Evolutionary conservation across 2,329 filamentous ascomycete species (phyloP).

Genomic region (Monilinia aucupariae): DNA sequence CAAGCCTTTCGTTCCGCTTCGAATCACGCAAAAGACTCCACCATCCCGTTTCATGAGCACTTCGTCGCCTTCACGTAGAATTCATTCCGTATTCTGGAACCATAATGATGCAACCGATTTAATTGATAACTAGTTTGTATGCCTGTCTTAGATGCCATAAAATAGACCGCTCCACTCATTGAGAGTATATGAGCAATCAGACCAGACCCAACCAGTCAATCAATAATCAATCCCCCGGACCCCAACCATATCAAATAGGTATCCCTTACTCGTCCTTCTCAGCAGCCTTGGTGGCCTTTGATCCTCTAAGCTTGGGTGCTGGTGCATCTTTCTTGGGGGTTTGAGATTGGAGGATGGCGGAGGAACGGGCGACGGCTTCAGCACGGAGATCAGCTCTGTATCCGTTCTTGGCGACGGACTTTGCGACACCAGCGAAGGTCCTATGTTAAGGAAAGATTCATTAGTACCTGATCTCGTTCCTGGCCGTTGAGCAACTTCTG

Average conservation of each 20-base stretch:
- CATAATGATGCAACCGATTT: slow-evolving; percentile 7
- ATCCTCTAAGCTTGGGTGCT: slow-evolving; percentile 71
- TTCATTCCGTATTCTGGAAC: not conserved
- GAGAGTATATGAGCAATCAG: slow-evolving; percentile 6
- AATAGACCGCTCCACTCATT: slow-evolving; percentile 12
- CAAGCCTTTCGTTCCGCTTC: not conserved
- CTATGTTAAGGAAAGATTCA: slow-evolving; percentile 40
- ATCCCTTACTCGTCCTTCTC: slow-evolving; percentile 40
- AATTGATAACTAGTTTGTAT: slow-evolving; percentile 8
- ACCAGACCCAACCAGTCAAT: slow-evolving; percentile 22
- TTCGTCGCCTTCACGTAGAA: not conserved
- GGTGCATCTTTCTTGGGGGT: slow-evolving; percentile 68
- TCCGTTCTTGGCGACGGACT: slow-evolving; percentile 71
- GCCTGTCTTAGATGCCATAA: slow-evolving; percentile 6
- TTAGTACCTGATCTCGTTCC: not conserved
- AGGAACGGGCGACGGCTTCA: slow-evolving; percentile 78
- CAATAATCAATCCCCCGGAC: slow-evolving; percentile 18
- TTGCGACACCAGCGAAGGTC: slow-evolving; percentile 85
- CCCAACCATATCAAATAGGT: slow-evolving; percentile 25
- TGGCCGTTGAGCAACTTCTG: not conserved
- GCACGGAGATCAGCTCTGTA: slow-evolving; percentile 79
- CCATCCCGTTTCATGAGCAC: not conserved
- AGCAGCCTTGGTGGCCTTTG: slow-evolving; percentile 70
- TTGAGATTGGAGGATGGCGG: slow-evolving; percentile 76
- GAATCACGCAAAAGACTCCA: not conserved